These are phyloP conservation scores for Zancudomyces culisetae DNA, from an alignment of 371 early-diverging fungal species.

Conservation along the genomic window DNA sequence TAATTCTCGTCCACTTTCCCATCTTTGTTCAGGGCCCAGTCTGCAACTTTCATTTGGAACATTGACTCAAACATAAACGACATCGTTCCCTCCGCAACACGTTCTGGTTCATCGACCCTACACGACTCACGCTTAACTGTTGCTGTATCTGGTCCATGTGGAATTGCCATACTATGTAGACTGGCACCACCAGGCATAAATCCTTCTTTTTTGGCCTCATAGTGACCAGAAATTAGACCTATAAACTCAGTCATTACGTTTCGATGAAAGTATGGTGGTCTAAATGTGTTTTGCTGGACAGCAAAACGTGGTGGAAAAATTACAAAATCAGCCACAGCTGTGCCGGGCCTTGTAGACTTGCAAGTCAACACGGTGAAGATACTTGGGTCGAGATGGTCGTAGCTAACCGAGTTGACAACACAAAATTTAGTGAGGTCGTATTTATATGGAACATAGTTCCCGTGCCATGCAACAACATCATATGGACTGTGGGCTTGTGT, in stretches of 20 bases:
- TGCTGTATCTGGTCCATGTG: slow-evolving; percentile 83
- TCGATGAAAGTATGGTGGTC: slow-evolving; percentile 92
- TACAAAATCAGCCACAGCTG: slow-evolving; percentile 87
- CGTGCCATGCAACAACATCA: slow-evolving; percentile 96
- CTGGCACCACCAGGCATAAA: slow-evolving; percentile 89
- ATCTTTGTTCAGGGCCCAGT: slow-evolving; percentile 60
- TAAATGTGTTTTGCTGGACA: slow-evolving; percentile 74
- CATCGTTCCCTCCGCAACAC: slow-evolving; percentile 61
- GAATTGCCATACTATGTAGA: slow-evolving; percentile 67
- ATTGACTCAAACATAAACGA: slow-evolving; percentile 93
- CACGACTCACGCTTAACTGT: slow-evolving; percentile 46
- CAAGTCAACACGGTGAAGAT: slow-evolving; percentile 88
- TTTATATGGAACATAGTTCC: slow-evolving; percentile 92
- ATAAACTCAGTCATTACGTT: slow-evolving; percentile 93
- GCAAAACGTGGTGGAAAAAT: slow-evolving; percentile 96
- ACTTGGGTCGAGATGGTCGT: slow-evolving; percentile 82
- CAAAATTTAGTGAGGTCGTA: slow-evolving; percentile 74
- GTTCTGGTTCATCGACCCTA: slow-evolving; percentile 33
- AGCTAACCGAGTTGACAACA: slow-evolving; percentile 73
- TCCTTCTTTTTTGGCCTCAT: slow-evolving; percentile 79
- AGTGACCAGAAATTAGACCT: slow-evolving; percentile 79
- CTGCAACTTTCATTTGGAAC: slow-evolving; percentile 56
- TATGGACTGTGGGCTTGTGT: slow-evolving; percentile 72
- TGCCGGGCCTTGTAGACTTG: slow-evolving; percentile 71
- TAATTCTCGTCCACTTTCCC: slow-evolving; percentile 60